A percentile compares a stretch with the other conserved stretches of the same genome.
Evolutionary conservation across 169 alveolate genomes (phyloP).

Genomic region (Hepatocystis sp.): DNA sequence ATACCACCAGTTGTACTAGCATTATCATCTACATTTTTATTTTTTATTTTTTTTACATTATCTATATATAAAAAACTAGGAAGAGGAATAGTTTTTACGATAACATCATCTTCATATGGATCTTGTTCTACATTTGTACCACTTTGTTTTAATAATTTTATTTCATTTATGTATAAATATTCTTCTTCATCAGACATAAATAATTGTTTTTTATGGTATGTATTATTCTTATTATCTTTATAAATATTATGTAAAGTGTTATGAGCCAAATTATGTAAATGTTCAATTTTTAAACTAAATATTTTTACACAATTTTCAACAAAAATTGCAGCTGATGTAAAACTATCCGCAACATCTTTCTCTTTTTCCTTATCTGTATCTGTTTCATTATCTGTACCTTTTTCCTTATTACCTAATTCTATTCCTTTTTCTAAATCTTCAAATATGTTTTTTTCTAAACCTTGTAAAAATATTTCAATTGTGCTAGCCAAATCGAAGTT

Average conservation of each 20-base stretch:
- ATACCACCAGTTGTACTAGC: neutral
- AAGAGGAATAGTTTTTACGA: slow-evolving; percentile 53
- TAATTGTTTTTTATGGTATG: slow-evolving; percentile 15
- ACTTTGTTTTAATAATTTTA: slow-evolving; percentile 36
- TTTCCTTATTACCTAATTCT: slow-evolving; percentile 18
- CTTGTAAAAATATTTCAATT: slow-evolving; percentile 38
- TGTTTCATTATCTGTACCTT: neutral
- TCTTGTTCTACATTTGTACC: slow-evolving; percentile 9
- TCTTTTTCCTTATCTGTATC: neutral
- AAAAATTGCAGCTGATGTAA: slow-evolving; percentile 68
- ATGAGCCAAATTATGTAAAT: slow-evolving; percentile 67
- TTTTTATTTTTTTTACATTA: slow-evolving; percentile 24
- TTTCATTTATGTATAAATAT: slow-evolving; percentile 48
- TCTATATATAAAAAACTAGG: slow-evolving; percentile 59
- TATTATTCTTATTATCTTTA: slow-evolving; percentile 29
- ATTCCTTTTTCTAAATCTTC: slow-evolving; percentile 31
- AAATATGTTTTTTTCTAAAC: slow-evolving; percentile 31
- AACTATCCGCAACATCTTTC: slow-evolving; percentile 28
- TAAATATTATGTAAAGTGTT: slow-evolving; percentile 55
- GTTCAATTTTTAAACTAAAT: slow-evolving; percentile 59
- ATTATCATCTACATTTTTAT: neutral
- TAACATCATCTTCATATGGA: slow-evolving; percentile 27
- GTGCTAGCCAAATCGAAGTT: slow-evolving; percentile 61
- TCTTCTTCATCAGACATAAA: slow-evolving; percentile 48
- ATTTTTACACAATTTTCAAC: slow-evolving; percentile 73